Base-by-base conservation (phyloP, 148 eudicot genomes). In the Euryodendron excelsum region DNA sequence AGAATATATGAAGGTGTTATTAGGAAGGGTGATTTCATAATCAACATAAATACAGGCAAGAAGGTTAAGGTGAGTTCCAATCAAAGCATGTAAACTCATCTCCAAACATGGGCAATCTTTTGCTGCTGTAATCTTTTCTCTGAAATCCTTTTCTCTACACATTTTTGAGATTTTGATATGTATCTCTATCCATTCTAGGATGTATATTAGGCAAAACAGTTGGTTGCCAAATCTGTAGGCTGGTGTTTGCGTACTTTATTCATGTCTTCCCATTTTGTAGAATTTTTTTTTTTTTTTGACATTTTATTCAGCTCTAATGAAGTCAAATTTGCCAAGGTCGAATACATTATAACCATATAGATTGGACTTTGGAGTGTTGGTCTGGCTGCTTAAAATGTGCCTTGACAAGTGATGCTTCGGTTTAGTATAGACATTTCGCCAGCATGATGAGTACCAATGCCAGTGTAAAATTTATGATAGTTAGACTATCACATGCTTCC, bases 1-100 rank as follows among this genome's bases (percentile, higher is more conserved):
- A 95, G 99, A 89, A 91, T 95, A 45, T 95, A 93, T 62, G 99
- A 95, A 87, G 99, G 99, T 78, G 84, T 86, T 73, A 87, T 95
- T 23, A 90, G 78, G 90, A 95, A 91, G 88, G 99, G 99, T 47
- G 99, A 95, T 83, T 93, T 90, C 84, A 90, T 95, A 68, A 84
- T 87, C 81, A 95, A 95, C 81, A 72, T 95, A 73, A 93, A 95
- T 82, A 95, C 96, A 12, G 97, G 98, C 79, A 95, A 95, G 92
- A 93, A 86, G 84, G 77, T 95, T 72, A 95, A 93, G 93, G 99
- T 93, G 76, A 81, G 84, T 79, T 77, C 44, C 23, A 1, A 45
- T 34, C 15, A 15, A 52, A 76, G 37, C 70, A 62, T 76, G 60
- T 63, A 68, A 31, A 41, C 56, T 31, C 63, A 11, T 17, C 8